phyloP scores from a whole-genome alignment of 2,329 filamentous ascomycete genomes.

The Rutstroemia sp. region DNA sequence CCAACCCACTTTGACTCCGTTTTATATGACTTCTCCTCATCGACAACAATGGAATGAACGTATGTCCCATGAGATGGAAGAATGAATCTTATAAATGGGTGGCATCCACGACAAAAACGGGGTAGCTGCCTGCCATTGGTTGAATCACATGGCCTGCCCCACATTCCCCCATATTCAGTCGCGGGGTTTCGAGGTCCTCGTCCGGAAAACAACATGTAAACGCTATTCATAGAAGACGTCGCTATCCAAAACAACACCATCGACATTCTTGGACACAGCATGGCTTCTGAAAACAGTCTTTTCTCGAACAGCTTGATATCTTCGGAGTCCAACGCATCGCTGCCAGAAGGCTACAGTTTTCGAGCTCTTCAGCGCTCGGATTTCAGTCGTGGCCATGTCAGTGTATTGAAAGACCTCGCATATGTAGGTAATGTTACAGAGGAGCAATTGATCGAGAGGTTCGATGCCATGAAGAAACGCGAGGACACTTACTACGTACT shows the following conservation, averaged over 20 bases:
- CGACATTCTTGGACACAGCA: background rate
- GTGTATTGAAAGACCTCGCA: slow-evolving; percentile 5
- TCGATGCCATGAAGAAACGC: slow-evolving; percentile 60
- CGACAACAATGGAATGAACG: too few species aligned
- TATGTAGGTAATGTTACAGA: slow-evolving; percentile 71
- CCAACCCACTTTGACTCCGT: too few species aligned
- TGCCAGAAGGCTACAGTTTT: slow-evolving; percentile 4
- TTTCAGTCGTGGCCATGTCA: slow-evolving; percentile 1
- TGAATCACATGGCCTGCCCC: too few species aligned
- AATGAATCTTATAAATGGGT: too few species aligned
- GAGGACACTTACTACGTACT: slow-evolving; percentile 74
- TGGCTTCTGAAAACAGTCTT: background rate
- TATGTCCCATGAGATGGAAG: too few species aligned
- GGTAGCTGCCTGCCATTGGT: too few species aligned
- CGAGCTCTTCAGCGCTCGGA: slow-evolving; percentile 6
- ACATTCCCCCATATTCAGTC: too few species aligned
- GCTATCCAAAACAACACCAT: background rate
- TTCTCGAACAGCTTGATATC: slow-evolving; percentile 2
- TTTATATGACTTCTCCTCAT: too few species aligned
- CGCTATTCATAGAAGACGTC: too few species aligned
- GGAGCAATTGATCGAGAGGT: slow-evolving; percentile 67
- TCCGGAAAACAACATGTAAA: too few species aligned
- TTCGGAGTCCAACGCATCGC: background rate
- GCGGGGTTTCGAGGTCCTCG: too few species aligned
- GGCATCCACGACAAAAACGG: too few species aligned